Conservation (phyloP, 371 early-diverging fungal genomes). For the Mucor mucedo region DNA sequence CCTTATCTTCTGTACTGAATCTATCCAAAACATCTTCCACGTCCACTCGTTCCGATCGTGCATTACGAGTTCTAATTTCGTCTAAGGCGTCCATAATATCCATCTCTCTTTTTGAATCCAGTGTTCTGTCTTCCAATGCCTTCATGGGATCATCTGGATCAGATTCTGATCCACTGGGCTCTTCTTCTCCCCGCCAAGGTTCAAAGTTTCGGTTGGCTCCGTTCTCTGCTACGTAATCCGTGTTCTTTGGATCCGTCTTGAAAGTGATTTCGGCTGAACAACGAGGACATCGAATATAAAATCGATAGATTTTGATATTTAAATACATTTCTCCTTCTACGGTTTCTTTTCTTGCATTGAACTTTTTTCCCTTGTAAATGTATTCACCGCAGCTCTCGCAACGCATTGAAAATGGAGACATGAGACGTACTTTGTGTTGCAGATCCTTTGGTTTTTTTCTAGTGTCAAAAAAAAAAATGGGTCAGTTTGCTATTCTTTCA, state of each 20-base stretch:
- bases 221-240: constrained; percentile 93
- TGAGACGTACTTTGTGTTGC: constrained; percentile 94
- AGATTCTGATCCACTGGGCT: constrained; percentile 58
- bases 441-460: constrained; percentile 80
- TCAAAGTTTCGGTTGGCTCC: constrained; percentile 96
- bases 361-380: constrained; percentile 96
- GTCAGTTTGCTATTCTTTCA: constrained; percentile 24
- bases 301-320: constrained; percentile 89
- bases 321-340: constrained; percentile 85
- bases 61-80: constrained; percentile 91
- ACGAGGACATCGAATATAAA: constrained; percentile 95
- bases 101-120: constrained; percentile 95
- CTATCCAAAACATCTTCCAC: constrained; percentile 64
- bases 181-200: constrained; percentile 89
- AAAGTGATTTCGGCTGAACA: constrained; percentile 96
- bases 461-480: too few species aligned
- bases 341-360: constrained; percentile 95
- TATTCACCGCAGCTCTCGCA: constrained; percentile 96
- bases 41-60: constrained; percentile 78
- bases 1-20: constrained; percentile 54
- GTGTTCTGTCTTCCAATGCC: constrained; percentile 91
- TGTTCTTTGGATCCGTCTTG: constrained; percentile 97
- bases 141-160: constrained; percentile 93
- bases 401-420: constrained; percentile 98
- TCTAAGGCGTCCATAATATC: constrained; percentile 95